Evolutionary conservation across 1,284 basidiomycete genomes (phyloP).

Genomic region (Caloboletus firmus): DNA sequence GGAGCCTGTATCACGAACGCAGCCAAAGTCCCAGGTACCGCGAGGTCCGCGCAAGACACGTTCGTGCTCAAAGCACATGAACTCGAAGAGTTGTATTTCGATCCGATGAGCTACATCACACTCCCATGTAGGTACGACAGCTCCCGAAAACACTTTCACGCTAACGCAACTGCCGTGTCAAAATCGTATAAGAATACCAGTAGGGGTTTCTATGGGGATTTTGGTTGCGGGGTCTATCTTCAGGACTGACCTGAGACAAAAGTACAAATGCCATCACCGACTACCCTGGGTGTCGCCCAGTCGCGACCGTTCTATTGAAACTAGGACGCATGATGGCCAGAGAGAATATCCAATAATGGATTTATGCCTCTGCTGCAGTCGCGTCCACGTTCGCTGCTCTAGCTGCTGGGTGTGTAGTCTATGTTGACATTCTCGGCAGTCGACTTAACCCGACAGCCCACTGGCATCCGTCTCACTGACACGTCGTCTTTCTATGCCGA

Average conservation of each 20-base stretch:
- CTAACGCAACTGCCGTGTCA: not conserved
- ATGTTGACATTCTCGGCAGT: not conserved
- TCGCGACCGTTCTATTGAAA: not conserved
- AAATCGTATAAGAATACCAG: not conserved
- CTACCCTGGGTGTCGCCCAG: not conserved
- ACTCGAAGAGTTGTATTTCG: not conserved
- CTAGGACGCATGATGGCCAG: not conserved
- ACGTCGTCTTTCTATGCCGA: slow-evolving; percentile 27
- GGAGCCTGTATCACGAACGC: not conserved
- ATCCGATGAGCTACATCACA: not conserved
- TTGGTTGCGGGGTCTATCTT: not conserved
- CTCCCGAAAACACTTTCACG: not conserved
- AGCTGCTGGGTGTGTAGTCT: slow-evolving; percentile 26
- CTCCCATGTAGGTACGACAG: not conserved
- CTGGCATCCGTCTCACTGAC: slow-evolving; percentile 26
- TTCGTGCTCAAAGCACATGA: slow-evolving; percentile 13
- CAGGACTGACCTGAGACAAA: not conserved
- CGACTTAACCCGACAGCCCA: not conserved
- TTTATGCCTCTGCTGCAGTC: slow-evolving; percentile 18
- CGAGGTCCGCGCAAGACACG: slow-evolving; percentile 12
- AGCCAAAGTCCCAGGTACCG: not conserved
- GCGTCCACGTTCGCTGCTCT: slow-evolving; percentile 24
- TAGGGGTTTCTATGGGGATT: not conserved
- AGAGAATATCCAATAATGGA: too few species aligned
- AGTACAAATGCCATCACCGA: not conserved